Conservation (phyloP, 2,329 filamentous ascomycete species). For the Coniochaeta hoffmannii region DNA sequence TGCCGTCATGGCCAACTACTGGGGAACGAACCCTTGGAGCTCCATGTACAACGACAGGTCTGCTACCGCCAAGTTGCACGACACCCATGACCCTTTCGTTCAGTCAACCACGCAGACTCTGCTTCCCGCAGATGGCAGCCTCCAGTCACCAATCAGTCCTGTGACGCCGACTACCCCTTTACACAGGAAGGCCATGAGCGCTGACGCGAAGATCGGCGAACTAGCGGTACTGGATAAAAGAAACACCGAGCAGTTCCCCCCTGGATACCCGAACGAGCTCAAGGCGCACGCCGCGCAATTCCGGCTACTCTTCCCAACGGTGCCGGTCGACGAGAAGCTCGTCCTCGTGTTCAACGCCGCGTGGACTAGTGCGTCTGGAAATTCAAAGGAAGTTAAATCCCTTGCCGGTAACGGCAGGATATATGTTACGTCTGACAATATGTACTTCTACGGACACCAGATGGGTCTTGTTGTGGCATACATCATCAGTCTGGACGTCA, state of each 20-base stretch:
- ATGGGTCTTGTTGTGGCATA: conserved; percentile 85
- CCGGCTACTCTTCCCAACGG: conserved; percentile 78
- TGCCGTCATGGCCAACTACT: conserved; percentile 85
- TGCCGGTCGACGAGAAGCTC: conserved; percentile 69
- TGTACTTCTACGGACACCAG: conserved; percentile 96
- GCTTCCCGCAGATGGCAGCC: conserved; percentile 5
- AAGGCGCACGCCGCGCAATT: conserved; percentile 90
- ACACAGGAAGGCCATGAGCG: conserved; percentile 38
- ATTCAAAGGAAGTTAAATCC: conserved; percentile 31
- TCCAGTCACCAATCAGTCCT: neutral
- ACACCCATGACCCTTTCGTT: conserved; percentile 31
- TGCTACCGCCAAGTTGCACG: conserved; percentile 14
- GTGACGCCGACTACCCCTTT: neutral
- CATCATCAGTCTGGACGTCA: conserved; percentile 63
- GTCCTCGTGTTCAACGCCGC: conserved; percentile 89
- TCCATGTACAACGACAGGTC: conserved; percentile 21
- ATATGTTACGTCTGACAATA: conserved; percentile 77
- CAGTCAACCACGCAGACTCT: conserved; percentile 25
- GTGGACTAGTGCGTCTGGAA: conserved; percentile 55
- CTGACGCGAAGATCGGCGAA: conserved; percentile 24
- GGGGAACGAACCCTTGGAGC: conserved; percentile 80
- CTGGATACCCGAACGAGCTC: conserved; percentile 73
- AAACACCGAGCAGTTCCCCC: conserved; percentile 52
- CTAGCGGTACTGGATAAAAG: conserved; percentile 20
- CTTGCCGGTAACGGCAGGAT: conserved; percentile 67